These are phyloP conservation scores for Gypsophila paniculata DNA, from an alignment of 179 eudicot species.

Conservation along the genomic window DNA sequence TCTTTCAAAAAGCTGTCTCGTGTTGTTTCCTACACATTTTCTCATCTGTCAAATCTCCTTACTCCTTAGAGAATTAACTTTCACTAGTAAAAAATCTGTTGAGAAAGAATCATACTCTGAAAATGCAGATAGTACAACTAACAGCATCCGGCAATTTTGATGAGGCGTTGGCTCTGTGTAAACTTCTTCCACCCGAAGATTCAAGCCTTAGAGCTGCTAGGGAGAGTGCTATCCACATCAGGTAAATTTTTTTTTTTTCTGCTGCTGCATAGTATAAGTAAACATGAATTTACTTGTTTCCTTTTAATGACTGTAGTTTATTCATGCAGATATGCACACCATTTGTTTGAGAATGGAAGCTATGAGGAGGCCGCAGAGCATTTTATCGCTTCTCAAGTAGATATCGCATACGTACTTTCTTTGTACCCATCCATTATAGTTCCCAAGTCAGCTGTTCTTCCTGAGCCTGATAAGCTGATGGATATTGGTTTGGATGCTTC, in stretches of 20 bases:
- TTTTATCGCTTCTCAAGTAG: slow-evolving; percentile 88
- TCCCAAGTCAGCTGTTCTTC: slow-evolving; percentile 62
- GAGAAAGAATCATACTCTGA: slow-evolving; percentile 16
- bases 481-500: slow-evolving; percentile 63
- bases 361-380: slow-evolving; percentile 99
- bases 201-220: slow-evolving; percentile 89
- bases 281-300: not conserved
- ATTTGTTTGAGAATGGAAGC: slow-evolving; percentile 88
- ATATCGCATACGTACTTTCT: slow-evolving; percentile 86
- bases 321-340: slow-evolving; percentile 77
- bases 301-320: slow-evolving; percentile 10
- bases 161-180: slow-evolving; percentile 92
- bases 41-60: not conserved
- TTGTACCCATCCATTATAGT: slow-evolving; percentile 75
- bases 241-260: slow-evolving; percentile 37
- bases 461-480: slow-evolving; percentile 71
- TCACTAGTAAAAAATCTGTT: slow-evolving; percentile 1
- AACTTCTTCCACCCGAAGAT: slow-evolving; percentile 93
- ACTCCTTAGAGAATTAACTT: not conserved
- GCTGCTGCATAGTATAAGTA: not conserved
- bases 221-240: slow-evolving; percentile 93
- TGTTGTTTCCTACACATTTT: not conserved
- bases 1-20: too few relatives aligned
- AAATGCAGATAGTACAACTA: slow-evolving; percentile 86
- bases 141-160: slow-evolving; percentile 99